phyloP scores from a whole-genome alignment of 2,329 filamentous ascomycete species.

The Cytospora chrysosperma region DNA sequence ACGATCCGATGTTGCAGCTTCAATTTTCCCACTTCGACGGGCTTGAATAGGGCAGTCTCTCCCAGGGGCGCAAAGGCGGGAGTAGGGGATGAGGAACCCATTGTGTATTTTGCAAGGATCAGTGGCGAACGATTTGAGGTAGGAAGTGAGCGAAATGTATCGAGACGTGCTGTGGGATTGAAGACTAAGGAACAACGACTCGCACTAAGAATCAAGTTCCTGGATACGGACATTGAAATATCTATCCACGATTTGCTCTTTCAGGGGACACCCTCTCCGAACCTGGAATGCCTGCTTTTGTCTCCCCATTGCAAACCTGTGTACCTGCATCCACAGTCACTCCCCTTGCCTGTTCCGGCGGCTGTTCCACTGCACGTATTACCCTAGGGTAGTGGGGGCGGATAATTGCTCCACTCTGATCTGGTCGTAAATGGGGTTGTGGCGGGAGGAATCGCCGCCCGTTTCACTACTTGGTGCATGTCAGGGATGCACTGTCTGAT shows the following conservation, averaged over 20 bases:
- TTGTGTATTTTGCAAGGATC: neutral
- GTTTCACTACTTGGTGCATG: neutral
- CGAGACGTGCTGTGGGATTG: neutral
- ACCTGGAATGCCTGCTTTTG: neutral
- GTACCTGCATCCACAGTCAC: neutral
- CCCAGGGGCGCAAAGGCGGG: conserved; percentile 24
- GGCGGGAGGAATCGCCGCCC: neutral
- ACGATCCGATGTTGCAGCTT: conserved; percentile 38
- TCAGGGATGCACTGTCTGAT: neutral
- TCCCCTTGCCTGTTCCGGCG: neutral
- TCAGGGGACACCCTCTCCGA: neutral
- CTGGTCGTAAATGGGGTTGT: conserved; percentile 17
- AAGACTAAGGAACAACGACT: neutral
- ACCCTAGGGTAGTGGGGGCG: neutral
- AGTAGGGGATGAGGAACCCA: conserved; percentile 16
- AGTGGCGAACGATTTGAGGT: neutral
- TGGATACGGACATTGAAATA: conserved; percentile 2
- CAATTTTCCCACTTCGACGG: conserved; percentile 36
- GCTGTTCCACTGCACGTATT: neutral
- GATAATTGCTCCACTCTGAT: neutral
- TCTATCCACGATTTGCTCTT: neutral
- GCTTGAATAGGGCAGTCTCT: conserved; percentile 35
- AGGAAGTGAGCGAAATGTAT: neutral
- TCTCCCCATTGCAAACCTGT: neutral
- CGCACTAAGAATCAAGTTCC: neutral